phyloP scores from a whole-genome alignment of 306 rosid species.

The Leucaena leucocephala region DNA sequence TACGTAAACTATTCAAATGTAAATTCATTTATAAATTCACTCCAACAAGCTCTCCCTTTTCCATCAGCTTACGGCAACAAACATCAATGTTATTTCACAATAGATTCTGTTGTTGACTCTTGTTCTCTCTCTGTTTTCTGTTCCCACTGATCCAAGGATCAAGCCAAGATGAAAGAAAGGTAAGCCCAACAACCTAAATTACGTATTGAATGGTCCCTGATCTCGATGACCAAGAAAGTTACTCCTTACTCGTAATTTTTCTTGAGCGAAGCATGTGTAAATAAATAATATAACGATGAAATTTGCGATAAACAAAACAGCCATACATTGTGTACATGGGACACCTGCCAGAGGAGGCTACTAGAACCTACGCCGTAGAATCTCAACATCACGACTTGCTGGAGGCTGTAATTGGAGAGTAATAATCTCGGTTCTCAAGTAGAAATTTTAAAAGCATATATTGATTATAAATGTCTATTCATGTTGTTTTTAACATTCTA shows the following conservation, averaged over 20 bases:
- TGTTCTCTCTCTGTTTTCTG: conserved; percentile 32
- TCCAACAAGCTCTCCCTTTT: background rate
- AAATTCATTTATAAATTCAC: background rate
- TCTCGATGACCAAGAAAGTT: background rate
- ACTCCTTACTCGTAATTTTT: background rate
- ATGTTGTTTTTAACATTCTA: background rate
- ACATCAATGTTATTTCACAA: background rate
- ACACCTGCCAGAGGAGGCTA: conserved; percentile 38
- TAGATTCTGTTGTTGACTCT: background rate
- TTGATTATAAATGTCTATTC: background rate
- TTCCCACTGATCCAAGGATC: conserved; percentile 43
- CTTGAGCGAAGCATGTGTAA: background rate
- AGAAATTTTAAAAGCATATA: background rate
- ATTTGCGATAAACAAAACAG: conserved; percentile 45
- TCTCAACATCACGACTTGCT: conserved; percentile 62
- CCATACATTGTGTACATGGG: conserved; percentile 89
- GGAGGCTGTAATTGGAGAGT: conserved; percentile 66
- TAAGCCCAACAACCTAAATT: too few relatives aligned
- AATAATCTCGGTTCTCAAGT: conserved; percentile 35
- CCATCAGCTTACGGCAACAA: background rate
- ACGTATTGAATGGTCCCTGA: background rate
- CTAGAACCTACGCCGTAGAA: conserved; percentile 29
- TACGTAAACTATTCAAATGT: background rate
- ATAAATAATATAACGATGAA: background rate
- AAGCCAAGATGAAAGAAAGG: conserved; percentile 61